Evolutionary conservation across 2,329 filamentous ascomycete genomes (phyloP), one percentile per base, ranked within the genome.

Genomic region (Pyrenochaeta sp.): DNA sequence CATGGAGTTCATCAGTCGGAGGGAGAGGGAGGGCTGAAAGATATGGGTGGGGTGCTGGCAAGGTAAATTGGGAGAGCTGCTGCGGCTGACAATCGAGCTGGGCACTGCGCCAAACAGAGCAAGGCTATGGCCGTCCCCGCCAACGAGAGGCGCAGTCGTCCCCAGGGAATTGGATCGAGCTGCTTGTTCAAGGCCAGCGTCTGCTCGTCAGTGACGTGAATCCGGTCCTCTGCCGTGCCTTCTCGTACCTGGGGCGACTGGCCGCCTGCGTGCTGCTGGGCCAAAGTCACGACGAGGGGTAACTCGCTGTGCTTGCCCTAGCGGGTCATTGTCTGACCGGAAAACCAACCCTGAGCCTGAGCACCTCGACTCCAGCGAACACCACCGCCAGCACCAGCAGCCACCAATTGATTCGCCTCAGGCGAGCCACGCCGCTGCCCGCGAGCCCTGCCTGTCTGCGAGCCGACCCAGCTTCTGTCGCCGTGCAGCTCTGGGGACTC

Each of bases 1-100:
- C 83, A 88, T 82, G 81, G 85, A 89, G 81, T 83, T 88, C 86
- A 89, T 88, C 79, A 75, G 77, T 49, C 45, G 41, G 42, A 38
- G 48, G 50, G 54, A 43, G 49, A 39, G 42, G 45, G 39, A 44
- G 48, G 51, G 52, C 43, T 46, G 56, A 52, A 48, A 41, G 46
- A 40, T 41, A 39, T 43, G 55, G 58, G 57, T 53, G 56, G 58
- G 61, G 58, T 53, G 53, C 54, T 35, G 49, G 52, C 54, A 42
- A 53, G 45, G 61, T 59, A 51, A 58, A 56, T 53, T 51, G 58
- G 53, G 41, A 55, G 48, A 48, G 44, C 51, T 46, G 53, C 55
- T 63, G 60, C 58, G 60, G 63, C 64, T 67, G 64, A 67, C 58
- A 44, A 44, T 47, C 47, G 49, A 52, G 51, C 56, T 58, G 54